These are phyloP conservation scores for Paracamarosporium sp. DNA, from an alignment of 2,329 filamentous ascomycete genomes.

Conservation along the genomic window DNA sequence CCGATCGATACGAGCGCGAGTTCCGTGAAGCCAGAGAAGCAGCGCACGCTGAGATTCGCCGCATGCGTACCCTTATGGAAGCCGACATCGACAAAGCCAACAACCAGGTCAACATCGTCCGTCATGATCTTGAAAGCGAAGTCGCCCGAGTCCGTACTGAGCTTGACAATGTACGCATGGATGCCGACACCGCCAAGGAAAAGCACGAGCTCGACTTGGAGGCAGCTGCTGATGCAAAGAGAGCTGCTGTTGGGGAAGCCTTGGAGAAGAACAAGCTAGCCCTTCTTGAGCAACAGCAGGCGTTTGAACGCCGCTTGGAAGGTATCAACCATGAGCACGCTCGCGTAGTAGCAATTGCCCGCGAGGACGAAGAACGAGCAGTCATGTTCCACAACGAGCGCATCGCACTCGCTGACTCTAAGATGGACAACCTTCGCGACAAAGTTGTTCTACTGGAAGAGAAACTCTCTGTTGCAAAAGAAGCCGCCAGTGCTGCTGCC, in stretches of 20 bases:
- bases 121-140: conserved; percentile 82
- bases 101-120: conserved; percentile 82
- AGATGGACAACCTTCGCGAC: conserved; percentile 84
- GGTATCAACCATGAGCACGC: conserved; percentile 65
- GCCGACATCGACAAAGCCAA: conserved; percentile 83
- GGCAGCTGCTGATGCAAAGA: conserved; percentile 75
- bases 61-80: conserved; percentile 79
- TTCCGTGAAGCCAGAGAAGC: conserved; percentile 84
- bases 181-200: conserved; percentile 80
- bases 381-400: conserved; percentile 83
- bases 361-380: conserved; percentile 81
- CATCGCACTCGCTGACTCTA: conserved; percentile 81
- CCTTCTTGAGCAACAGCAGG: conserved; percentile 59
- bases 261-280: conserved; percentile 60
- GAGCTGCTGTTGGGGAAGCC: conserved; percentile 63
- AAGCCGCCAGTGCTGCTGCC: conserved; percentile 83
- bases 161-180: conserved; percentile 77
- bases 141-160: conserved; percentile 74
- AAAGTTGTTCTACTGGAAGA: conserved; percentile 86
- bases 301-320: conserved; percentile 45
- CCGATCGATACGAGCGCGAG: conserved; percentile 77
- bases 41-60: conserved; percentile 79
- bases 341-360: conserved; percentile 69
- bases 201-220: conserved; percentile 85
- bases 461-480: conserved; percentile 86